These are phyloP conservation scores for Pouteria campechiana DNA, from an alignment of 179 eudicot species.

Conservation along the genomic window DNA sequence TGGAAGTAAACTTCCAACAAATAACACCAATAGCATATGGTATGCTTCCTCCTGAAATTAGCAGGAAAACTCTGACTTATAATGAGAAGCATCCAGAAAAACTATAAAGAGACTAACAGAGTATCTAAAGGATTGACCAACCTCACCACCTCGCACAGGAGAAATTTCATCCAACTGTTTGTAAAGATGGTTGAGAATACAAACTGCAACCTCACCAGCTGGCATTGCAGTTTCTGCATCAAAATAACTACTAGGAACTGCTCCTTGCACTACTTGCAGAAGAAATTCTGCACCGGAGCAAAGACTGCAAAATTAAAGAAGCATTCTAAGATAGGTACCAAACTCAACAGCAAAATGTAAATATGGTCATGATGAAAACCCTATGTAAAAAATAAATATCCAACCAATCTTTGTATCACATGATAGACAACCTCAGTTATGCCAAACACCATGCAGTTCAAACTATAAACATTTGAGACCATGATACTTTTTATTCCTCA, in stretches of 20 bases:
- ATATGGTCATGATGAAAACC: background rate
- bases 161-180: conserved; percentile 70
- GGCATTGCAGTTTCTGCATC: conserved; percentile 43
- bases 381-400: background rate
- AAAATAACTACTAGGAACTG: conserved; percentile 49
- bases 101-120: background rate
- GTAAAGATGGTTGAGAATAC: conserved; percentile 73
- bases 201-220: conserved; percentile 72
- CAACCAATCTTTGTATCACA: background rate
- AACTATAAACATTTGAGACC: too few species aligned
- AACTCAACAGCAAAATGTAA: conserved; percentile 2
- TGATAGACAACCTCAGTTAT: too few species aligned
- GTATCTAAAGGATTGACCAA: conserved; percentile 12
- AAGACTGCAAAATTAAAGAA: conserved; percentile 38
- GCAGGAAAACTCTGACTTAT: conserved; percentile 6
- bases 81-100: background rate
- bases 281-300: conserved; percentile 92
- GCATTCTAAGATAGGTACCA: conserved; percentile 21
- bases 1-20: conserved; percentile 75
- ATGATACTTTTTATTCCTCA: too few species aligned
- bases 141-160: conserved; percentile 91
- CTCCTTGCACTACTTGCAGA: conserved; percentile 60
- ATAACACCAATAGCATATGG: conserved; percentile 64
- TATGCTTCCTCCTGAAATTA: conserved; percentile 85
- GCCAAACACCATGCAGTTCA: too few species aligned